Evolutionary conservation across 176 grass and related monocot species (phyloP).

Genomic region (Hyparrhenia diplandra): DNA sequence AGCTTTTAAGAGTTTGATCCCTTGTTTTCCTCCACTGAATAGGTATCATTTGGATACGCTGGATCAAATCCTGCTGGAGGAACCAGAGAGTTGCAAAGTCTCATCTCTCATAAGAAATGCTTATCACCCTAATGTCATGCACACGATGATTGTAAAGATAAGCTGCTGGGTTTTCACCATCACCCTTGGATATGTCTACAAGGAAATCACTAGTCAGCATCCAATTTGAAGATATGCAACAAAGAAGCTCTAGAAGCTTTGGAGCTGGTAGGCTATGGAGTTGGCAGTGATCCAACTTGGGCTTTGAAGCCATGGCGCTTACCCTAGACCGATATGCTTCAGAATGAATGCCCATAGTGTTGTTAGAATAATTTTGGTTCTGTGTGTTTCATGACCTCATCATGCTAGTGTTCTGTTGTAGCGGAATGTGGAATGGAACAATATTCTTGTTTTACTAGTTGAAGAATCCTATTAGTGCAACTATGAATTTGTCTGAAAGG

Average conservation of each 20-base stretch:
- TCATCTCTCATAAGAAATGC: not conserved
- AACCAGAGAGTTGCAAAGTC: not conserved
- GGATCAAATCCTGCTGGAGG: constrained; percentile 1
- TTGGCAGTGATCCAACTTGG: not conserved
- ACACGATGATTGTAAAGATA: constrained; percentile 2
- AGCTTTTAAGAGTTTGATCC: too few species aligned
- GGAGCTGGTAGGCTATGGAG: not conserved
- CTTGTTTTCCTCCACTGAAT: constrained; percentile 1
- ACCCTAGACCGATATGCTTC: not conserved
- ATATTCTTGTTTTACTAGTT: not conserved
- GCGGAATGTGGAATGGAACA: not conserved
- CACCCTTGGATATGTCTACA: not conserved
- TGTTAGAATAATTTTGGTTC: not conserved
- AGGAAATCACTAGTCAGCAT: not conserved
- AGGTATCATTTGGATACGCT: not conserved
- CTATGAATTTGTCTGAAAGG: not conserved
- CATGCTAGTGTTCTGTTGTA: not conserved
- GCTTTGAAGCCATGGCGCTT: not conserved
- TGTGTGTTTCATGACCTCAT: not conserved
- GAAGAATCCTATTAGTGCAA: not conserved
- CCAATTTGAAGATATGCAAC: not conserved
- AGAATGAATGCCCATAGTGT: not conserved
- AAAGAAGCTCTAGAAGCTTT: not conserved
- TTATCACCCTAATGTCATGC: not conserved
- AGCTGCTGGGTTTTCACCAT: not conserved